Evolutionary conservation across 345 rosid species (phyloP).

Genomic region (Syzygium jambos): DNA sequence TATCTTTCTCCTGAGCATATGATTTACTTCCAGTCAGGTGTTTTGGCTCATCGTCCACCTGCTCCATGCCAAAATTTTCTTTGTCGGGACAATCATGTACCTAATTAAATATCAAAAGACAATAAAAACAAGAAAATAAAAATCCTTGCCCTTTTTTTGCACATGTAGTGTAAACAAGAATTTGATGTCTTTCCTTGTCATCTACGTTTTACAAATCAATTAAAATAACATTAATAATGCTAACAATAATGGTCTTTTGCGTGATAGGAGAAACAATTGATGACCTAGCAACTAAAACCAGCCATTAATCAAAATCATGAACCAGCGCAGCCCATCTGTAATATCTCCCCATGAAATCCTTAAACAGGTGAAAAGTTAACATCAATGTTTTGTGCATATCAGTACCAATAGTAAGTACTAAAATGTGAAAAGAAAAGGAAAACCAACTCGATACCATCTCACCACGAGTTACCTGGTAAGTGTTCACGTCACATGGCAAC

Average conservation of each 20-base stretch:
- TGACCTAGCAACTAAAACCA: background rate
- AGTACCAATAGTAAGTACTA: background rate
- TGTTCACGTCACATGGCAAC: background rate
- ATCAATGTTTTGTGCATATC: background rate
- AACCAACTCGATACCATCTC: background rate
- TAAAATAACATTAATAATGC: background rate
- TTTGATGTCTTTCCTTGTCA: background rate
- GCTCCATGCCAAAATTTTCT: constrained; percentile 40
- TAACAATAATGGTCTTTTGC: background rate
- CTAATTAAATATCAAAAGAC: constrained; percentile 22
- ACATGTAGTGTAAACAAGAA: background rate
- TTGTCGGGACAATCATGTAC: constrained; percentile 37
- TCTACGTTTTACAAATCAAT: background rate
- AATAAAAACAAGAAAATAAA: background rate
- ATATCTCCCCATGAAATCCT: background rate
- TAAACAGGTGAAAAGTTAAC: background rate
- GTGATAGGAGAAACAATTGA: background rate
- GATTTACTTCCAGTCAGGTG: constrained; percentile 8
- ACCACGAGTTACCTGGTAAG: constrained; percentile 21
- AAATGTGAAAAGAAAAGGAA: background rate
- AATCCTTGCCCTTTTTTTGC: background rate
- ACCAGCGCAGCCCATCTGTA: background rate
- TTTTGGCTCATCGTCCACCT: constrained; percentile 9
- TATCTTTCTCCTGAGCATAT: constrained; percentile 14
- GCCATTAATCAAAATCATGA: background rate